Evolutionary conservation across 331 rosid genomes (phyloP).

Genomic region (Spiraea crenata): DNA sequence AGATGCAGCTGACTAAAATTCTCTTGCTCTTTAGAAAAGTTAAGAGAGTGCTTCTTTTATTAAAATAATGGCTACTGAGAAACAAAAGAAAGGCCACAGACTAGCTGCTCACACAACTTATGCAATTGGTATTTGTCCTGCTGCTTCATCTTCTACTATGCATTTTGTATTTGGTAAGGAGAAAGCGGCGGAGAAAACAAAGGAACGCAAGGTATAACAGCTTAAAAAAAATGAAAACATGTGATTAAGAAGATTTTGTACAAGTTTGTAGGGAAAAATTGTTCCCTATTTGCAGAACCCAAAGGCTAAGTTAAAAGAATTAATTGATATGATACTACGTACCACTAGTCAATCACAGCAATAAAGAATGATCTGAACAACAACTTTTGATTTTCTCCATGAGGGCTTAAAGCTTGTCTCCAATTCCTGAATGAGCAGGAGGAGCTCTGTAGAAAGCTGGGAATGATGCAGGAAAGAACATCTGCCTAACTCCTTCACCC

Average conservation of each 20-base stretch:
- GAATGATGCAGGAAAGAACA: constrained; percentile 31
- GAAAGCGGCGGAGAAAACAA: too few species aligned
- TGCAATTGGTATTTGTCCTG: constrained; percentile 87
- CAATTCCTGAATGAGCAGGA: not conserved
- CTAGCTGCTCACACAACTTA: constrained; percentile 59
- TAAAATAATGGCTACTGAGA: too few species aligned
- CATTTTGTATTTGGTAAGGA: not conserved
- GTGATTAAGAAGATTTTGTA: too few species aligned
- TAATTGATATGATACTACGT: not conserved
- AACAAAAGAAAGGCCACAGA: constrained; percentile 6
- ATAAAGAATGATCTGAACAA: not conserved
- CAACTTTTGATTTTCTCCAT: not conserved
- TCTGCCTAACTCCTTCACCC: constrained; percentile 46
- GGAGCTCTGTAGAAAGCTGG: constrained; percentile 20
- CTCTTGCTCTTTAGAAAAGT: too few species aligned
- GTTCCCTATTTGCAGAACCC: not conserved
- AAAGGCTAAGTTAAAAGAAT: too few species aligned
- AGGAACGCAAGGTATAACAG: too few species aligned
- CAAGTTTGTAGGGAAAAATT: too few species aligned
- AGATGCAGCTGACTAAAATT: too few species aligned
- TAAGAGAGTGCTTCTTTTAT: not conserved
- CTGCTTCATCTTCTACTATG: constrained; percentile 68
- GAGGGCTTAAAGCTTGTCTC: not conserved
- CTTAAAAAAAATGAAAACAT: too few species aligned
- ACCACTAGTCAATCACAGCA: constrained; percentile 2